Percentiles rank a stretch among this genome's conserved stretches.
Evolutionary conservation across 192 early-diverging fungal species (phyloP).

Genomic region (Coemansia sp.): DNA sequence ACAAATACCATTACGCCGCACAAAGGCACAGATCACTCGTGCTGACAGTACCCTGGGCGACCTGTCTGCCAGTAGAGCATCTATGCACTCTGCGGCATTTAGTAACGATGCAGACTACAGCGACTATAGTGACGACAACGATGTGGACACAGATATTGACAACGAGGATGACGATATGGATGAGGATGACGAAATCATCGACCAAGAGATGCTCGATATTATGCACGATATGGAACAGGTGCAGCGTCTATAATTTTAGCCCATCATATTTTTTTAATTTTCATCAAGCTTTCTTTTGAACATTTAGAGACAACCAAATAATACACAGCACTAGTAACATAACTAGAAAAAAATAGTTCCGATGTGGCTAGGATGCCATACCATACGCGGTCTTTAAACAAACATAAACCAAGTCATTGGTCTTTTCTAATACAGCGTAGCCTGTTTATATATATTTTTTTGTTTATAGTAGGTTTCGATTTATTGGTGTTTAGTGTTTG

Average conservation of each 20-base stretch:
- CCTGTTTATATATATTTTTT: too few species aligned
- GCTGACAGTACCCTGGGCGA: neutral
- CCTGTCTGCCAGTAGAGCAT: neutral
- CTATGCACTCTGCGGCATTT: neutral
- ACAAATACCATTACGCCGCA: neutral
- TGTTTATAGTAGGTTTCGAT: too few species aligned
- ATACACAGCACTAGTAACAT: neutral
- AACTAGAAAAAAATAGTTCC: too few species aligned
- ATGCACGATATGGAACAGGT: conserved; percentile 48
- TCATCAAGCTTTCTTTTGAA: neutral
- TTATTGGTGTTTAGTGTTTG: too few species aligned
- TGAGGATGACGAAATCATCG: conserved; percentile 23
- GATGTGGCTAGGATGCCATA: too few species aligned
- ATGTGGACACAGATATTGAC: conserved; percentile 9
- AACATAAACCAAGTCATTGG: too few species aligned
- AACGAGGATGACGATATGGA: conserved; percentile 18
- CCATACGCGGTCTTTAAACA: too few species aligned
- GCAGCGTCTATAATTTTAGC: conserved; percentile 12
- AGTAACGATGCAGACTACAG: neutral
- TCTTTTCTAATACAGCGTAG: too few species aligned
- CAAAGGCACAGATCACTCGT: neutral
- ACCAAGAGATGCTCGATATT: conserved; percentile 42
- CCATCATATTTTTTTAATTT: neutral
- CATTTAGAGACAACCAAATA: too few species aligned
- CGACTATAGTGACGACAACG: conserved; percentile 7